These are phyloP conservation scores for Amanita rimosa DNA, from an alignment of 768 basidiomycete genomes.

Conservation along the genomic window DNA sequence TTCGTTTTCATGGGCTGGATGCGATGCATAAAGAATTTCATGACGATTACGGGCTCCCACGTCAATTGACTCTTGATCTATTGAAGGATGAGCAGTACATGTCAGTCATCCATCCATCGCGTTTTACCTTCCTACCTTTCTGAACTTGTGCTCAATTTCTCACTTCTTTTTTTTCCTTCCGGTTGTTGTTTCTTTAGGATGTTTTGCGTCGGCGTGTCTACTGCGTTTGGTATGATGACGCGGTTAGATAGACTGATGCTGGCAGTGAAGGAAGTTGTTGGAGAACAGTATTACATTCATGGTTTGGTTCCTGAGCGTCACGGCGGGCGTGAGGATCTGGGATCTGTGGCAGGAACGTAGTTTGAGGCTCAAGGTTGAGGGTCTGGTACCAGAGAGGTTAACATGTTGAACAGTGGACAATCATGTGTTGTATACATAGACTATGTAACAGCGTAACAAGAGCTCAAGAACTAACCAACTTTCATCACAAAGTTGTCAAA, in stretches of 20 bases:
- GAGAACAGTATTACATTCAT: slow-evolving; percentile 80
- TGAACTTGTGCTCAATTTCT: no score
- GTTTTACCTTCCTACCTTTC: no score
- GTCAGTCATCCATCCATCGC: slow-evolving; percentile 41
- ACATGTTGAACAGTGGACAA: no score
- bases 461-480: no score
- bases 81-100: slow-evolving; percentile 71
- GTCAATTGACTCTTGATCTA: slow-evolving; percentile 59
- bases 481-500: no score
- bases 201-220: slow-evolving; percentile 67
- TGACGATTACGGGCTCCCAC: slow-evolving; percentile 65
- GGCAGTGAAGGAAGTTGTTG: slow-evolving; percentile 76
- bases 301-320: slow-evolving; percentile 34
- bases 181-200: slow-evolving; percentile 25
- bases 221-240: slow-evolving; percentile 55
- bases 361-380: no score
- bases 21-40: slow-evolving; percentile 63
- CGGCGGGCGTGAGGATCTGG: slow-evolving; percentile 17
- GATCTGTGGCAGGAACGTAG: slow-evolving; percentile 15
- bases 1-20: slow-evolving; percentile 45
- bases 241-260: slow-evolving; percentile 71
- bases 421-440: no score
- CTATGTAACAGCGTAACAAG: no score
- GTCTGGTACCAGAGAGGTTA: no score
- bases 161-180: no score